phyloP scores from a whole-genome alignment of 345 rosid species.

The Sonneratia alba region DNA sequence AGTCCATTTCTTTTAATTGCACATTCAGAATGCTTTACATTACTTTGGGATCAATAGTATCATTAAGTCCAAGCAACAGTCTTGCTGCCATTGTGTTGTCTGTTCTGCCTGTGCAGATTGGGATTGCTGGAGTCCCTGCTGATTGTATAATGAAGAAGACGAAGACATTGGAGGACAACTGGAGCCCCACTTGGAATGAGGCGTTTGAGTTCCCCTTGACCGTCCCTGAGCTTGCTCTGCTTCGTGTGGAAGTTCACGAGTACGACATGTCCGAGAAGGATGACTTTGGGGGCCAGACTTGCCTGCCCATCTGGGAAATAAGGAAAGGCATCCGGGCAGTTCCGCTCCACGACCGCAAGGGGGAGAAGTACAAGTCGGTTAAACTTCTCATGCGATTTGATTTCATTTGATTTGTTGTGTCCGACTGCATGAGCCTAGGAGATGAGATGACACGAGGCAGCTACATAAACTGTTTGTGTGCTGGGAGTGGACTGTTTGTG shows the following conservation, averaged over 20 bases:
- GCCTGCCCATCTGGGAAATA: slow-evolving; percentile 67
- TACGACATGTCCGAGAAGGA: slow-evolving; percentile 83
- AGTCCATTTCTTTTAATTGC: neutral
- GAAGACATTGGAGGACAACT: slow-evolving; percentile 55
- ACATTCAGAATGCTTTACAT: neutral
- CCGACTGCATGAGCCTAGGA: neutral
- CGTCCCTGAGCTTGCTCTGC: slow-evolving; percentile 75
- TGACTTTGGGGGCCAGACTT: slow-evolving; percentile 90
- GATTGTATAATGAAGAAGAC: slow-evolving; percentile 72
- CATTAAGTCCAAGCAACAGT: no score
- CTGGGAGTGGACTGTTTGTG: neutral
- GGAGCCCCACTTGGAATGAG: slow-evolving; percentile 79
- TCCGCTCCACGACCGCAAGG: slow-evolving; percentile 40
- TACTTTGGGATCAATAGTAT: neutral
- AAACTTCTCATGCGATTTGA: slow-evolving; percentile 73
- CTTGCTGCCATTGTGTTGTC: neutral
- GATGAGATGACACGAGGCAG: neutral
- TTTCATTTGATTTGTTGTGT: slow-evolving; percentile 24
- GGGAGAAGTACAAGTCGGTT: slow-evolving; percentile 47
- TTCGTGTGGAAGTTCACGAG: slow-evolving; percentile 80
- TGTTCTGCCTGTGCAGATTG: slow-evolving; percentile 32
- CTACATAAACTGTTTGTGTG: slow-evolving; percentile 1
- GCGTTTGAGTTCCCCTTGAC: slow-evolving; percentile 75
- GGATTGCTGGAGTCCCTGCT: slow-evolving; percentile 78
- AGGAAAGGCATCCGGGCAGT: slow-evolving; percentile 65